Conservation (phyloP, 176 grass and related monocot genomes). For the Triticum timopheevii region DNA sequence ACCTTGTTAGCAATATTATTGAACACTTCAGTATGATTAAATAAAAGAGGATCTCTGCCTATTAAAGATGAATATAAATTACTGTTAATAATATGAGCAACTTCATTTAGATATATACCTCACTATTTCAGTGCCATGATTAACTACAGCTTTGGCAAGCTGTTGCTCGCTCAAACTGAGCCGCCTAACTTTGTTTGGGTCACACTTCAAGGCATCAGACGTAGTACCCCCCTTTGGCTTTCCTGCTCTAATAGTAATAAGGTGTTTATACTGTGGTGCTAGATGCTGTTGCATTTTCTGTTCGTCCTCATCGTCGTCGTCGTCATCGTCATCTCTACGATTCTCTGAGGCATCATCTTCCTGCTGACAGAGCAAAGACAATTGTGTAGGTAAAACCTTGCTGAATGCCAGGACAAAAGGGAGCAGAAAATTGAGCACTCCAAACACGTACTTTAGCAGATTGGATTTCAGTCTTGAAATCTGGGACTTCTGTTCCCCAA, state of each 20-base stretch:
- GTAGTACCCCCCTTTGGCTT: slow-evolving; percentile 83
- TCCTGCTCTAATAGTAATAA: slow-evolving; percentile 87
- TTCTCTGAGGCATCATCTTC: slow-evolving; percentile 8
- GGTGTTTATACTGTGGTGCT: slow-evolving; percentile 61
- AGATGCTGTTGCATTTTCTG: slow-evolving; percentile 37
- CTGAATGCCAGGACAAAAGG: not conserved
- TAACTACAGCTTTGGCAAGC: slow-evolving; percentile 61
- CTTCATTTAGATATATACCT: slow-evolving; percentile 47
- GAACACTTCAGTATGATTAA: slow-evolving; percentile 25
- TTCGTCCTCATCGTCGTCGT: slow-evolving; percentile 34
- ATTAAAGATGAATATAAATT: not conserved
- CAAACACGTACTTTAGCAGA: slow-evolving; percentile 43
- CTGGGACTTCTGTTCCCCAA: slow-evolving; percentile 84
- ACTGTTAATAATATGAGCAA: not conserved
- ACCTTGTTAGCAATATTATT: slow-evolving; percentile 50
- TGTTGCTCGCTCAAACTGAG: slow-evolving; percentile 92
- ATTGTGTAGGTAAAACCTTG: not conserved
- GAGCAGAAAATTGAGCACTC: not conserved
- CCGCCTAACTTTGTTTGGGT: slow-evolving; percentile 76
- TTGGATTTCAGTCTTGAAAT: slow-evolving; percentile 59
- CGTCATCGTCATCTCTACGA: slow-evolving; percentile 3
- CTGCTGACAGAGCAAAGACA: slow-evolving; percentile 25
- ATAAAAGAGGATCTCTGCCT: not conserved
- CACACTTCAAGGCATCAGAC: slow-evolving; percentile 66
- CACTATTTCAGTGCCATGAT: slow-evolving; percentile 69